Evolutionary conservation across 441 rosid species (phyloP), one percentile per base, ranked within the genome.

Genomic region (Manihot esculenta): DNA sequence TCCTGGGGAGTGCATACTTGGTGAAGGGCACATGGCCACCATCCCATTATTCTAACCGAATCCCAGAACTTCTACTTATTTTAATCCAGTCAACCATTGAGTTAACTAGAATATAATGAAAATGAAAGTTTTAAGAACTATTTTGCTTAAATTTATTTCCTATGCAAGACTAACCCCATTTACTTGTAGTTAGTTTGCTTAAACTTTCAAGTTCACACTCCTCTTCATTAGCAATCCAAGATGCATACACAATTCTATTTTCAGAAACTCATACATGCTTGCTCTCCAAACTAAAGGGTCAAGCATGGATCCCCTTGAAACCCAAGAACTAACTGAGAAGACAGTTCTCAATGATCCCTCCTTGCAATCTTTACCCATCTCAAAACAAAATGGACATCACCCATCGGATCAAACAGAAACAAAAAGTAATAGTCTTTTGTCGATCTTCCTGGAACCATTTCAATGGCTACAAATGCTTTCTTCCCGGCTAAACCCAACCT

Each of bases 381-480:
- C 62, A 53, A 47, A 48, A 63, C 70, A 64, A 69, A 56, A 20
- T n/a, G 38, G 21, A 8, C 30, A 4, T 12, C 27, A 26, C 7
- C 72, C 21, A 23, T 35, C 17, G 27, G 14, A 54, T 27, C 48
- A 62, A 62, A 65, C 66, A 62, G 12, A 64, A 42, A 15, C 53
- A 56, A 79, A n/a, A 50, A 30, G 9, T 24, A 27, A 45, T 71
- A 51, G n/a, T 42, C 62, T 70, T 5, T 54, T 77, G 59, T 81
- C 81, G 11, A 21, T 87, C 60, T 54, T 90, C 62, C 75, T 84
- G 59, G 88, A 88, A 66, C 96, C 94, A 13, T 66, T 82, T 68
- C 90, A 83, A 81, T 92, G 96, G 97, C 78, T 88, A 17, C 83
- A 78, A 74, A 88, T 88, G 93, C 84, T 92, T 1, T 80, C 88